Evolutionary conservation across 805 yeast genomes (phyloP).

Genomic region (Debaryomyces tyrocola): DNA sequence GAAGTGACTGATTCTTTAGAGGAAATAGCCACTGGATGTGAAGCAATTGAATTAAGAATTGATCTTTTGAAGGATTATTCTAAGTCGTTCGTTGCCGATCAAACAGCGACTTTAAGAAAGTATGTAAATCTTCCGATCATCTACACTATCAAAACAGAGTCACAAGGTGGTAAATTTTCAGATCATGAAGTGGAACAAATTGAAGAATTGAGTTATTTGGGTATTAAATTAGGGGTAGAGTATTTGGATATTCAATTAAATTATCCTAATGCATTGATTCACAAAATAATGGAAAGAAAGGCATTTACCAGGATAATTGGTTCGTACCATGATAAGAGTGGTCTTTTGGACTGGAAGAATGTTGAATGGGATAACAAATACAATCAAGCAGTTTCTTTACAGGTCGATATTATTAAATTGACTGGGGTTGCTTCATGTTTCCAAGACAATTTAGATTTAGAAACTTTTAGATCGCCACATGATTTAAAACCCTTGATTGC

Average conservation of each 20-base stretch:
- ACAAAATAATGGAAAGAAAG: constrained; percentile 50
- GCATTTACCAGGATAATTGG: constrained; percentile 74
- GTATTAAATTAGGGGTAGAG: constrained; percentile 75
- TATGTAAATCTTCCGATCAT: constrained; percentile 71
- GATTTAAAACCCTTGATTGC: constrained; percentile 69
- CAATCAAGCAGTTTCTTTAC: constrained; percentile 60
- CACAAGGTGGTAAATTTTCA: constrained; percentile 83
- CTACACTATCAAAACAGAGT: constrained; percentile 71
- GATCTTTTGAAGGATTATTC: constrained; percentile 60
- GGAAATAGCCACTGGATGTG: constrained; percentile 63
- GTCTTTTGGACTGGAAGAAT: constrained; percentile 60
- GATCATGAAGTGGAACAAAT: constrained; percentile 52
- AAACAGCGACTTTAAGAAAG: constrained; percentile 67
- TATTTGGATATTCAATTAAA: constrained; percentile 79
- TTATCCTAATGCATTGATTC: constrained; percentile 56
- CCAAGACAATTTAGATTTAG: constrained; percentile 70
- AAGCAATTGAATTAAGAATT: constrained; percentile 82
- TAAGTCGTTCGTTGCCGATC: constrained; percentile 64
- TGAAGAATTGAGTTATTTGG: constrained; percentile 54
- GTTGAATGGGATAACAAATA: constrained; percentile 76
- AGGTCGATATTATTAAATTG: constrained; percentile 76
- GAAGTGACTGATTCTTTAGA: constrained; percentile 47
- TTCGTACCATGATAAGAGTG: constrained; percentile 76
- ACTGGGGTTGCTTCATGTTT: constrained; percentile 72
- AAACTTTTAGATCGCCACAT: constrained; percentile 63